These are phyloP conservation scores for Pseudocercospora musae DNA, from an alignment of 2,329 filamentous ascomycete species.

Conservation along the genomic window DNA sequence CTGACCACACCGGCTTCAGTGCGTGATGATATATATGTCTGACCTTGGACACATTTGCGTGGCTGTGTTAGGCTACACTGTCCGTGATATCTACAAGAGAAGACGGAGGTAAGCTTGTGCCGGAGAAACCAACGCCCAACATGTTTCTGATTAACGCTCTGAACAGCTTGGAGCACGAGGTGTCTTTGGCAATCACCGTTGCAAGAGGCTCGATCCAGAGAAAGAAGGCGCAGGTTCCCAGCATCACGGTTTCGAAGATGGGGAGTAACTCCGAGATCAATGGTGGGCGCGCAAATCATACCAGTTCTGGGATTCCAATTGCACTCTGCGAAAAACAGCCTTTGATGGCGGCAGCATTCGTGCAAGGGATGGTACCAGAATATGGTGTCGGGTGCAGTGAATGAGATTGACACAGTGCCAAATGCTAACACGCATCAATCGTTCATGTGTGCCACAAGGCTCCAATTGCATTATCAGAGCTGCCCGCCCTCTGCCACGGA, in stretches of 20 bases:
- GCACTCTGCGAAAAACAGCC: slow-evolving; percentile 26
- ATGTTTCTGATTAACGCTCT: neutral
- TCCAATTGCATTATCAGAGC: slow-evolving; percentile 19
- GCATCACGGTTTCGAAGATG: neutral
- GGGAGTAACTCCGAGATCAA: neutral
- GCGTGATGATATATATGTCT: neutral
- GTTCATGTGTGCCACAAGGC: slow-evolving; percentile 26
- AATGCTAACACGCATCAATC: slow-evolving; percentile 15
- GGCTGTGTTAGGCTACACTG: neutral
- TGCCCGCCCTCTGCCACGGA: slow-evolving; percentile 21
- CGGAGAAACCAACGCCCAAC: neutral
- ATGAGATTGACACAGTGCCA: neutral
- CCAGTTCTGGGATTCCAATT: slow-evolving; percentile 15
- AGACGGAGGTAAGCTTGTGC: neutral
- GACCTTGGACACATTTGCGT: neutral
- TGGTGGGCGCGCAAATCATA: neutral
- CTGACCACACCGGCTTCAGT: neutral
- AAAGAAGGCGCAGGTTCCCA: neutral
- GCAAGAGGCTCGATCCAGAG: neutral
- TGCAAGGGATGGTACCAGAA: slow-evolving; percentile 22
- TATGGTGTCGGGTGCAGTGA: slow-evolving; percentile 19
- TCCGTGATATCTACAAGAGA: neutral
- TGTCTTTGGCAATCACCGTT: neutral
- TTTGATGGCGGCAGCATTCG: slow-evolving; percentile 20
- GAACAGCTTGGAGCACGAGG: neutral